Evolutionary conservation across 441 rosid genomes (phyloP), one percentile per base, ranked within the genome.

Genomic region (Adansonia gregorii): DNA sequence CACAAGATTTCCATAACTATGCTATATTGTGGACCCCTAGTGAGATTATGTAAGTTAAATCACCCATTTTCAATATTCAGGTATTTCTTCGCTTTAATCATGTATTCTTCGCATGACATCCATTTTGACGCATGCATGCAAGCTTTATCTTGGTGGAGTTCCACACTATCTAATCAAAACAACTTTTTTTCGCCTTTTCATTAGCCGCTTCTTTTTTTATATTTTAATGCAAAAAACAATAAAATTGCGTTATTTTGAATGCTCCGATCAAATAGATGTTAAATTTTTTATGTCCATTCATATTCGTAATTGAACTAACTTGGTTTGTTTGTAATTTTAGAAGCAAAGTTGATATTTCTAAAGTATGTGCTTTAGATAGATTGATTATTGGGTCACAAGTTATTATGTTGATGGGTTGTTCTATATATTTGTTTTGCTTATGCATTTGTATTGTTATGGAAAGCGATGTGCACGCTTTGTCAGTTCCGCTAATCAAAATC

Each of bases 1-100:
- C 95, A n/a, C 81, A 83, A 80, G 85, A 86, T 72, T 89, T 79
- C 24, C 95, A 91, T 74, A 82, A 88, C 80, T 89, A 91, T 46
- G 91, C 93, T 43, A 79, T 91, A 1, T 63, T 88, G 12, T 89
- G 92, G 95, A 85, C 85, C 61, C 78, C 90, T 3, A 81, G 12
- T 69, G 87, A 89, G 74, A 88, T 91, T 80, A 83, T 86, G 95
- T 89, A 49, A 82, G 95, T 51, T 35, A 27, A n/a, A 6, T 15
- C n/a, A 14, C 10, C 17, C 35, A 35, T 64, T 14, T 15, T 64
- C 11, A 15, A 64, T 27, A 4, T 63, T 63, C 19, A 63, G 14
- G 9, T 31, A 4, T 27, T 27, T 27, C 43, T 10, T 20, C 14
- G 4, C 63, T 58, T 58, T 20, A 20, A 19, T 58, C 22, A 58